Conservation (phyloP, 148 eudicot species). For the Chenopodium suecicum region DNA sequence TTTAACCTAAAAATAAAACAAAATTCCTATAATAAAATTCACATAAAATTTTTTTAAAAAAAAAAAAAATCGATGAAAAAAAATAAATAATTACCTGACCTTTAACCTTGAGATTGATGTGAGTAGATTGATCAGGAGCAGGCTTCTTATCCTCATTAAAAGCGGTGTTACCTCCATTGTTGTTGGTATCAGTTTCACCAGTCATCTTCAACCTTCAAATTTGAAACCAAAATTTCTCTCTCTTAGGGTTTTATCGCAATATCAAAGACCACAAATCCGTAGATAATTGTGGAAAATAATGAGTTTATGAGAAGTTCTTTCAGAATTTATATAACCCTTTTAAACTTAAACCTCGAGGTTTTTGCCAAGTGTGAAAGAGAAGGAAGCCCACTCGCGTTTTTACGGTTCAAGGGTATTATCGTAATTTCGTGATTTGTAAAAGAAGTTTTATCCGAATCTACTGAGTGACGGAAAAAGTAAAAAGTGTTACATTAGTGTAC, state of each 20-base stretch:
- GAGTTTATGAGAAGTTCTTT: no score
- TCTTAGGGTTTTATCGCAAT: conserved; percentile 26
- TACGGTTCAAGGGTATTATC: not conserved
- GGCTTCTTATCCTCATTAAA: conserved; percentile 52
- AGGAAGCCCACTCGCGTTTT: not conserved
- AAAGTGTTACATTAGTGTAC: no score
- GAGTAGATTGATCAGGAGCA: conserved; percentile 35
- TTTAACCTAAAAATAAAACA: no score
- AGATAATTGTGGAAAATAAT: no score
- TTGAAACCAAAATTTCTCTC: conserved; percentile 10
- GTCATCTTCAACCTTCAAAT: conserved; percentile 15
- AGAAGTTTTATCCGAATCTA: no score
- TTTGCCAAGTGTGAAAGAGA: not conserved
- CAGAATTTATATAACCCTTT: not conserved
- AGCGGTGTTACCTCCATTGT: conserved; percentile 4
- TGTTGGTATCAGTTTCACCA: conserved; percentile 7
- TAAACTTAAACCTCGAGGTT: not conserved
- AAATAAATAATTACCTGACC: conserved; percentile 39
- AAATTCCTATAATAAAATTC: not conserved
- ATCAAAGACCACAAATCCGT: not conserved
- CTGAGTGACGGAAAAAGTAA: no score
- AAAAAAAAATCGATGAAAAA: not conserved
- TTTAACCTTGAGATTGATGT: conserved; percentile 53
- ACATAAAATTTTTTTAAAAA: not conserved
- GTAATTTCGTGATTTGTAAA: not conserved